These are phyloP conservation scores for Clavispora vitiphila DNA, from an alignment of 805 yeast genomes.

Conservation along the genomic window DNA sequence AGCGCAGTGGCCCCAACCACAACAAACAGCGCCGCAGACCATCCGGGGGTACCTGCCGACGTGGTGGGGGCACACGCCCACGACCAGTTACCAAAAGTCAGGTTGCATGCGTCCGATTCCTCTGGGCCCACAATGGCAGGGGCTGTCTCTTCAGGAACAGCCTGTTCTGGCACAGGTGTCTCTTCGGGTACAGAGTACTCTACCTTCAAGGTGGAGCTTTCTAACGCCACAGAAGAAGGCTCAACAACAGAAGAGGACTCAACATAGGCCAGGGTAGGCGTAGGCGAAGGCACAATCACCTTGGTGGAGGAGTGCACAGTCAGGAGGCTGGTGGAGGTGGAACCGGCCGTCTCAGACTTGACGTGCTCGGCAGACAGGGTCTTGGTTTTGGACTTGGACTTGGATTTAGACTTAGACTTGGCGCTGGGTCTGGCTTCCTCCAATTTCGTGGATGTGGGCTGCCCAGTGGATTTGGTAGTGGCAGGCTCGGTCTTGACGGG, in stretches of 20 bases:
- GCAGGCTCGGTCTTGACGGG: too few species aligned
- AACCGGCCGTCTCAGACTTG: too few species aligned
- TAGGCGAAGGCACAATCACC: neutral
- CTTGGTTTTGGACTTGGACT: too few species aligned
- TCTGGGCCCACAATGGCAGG: neutral
- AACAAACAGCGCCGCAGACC: neutral
- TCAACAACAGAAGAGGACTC: neutral
- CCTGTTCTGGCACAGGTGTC: neutral
- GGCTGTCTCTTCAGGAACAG: neutral
- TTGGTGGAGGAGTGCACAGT: neutral
- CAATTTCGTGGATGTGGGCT: too few species aligned
- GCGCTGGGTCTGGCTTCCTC: too few species aligned
- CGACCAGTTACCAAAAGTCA: neutral
- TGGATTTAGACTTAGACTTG: too few species aligned
- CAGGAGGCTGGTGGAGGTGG: too few species aligned
- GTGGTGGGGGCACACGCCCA: neutral
- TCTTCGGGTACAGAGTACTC: neutral
- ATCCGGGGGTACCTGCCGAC: neutral
- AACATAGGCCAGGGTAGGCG: neutral
- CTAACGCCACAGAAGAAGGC: too few species aligned
- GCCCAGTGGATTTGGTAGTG: too few species aligned
- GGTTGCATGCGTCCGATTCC: neutral
- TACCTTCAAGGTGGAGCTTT: neutral
- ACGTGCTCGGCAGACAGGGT: too few species aligned
- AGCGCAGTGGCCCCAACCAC: neutral